phyloP scores from a whole-genome alignment of 108 stramenopile species.

The Ochromonas danica region DNA sequence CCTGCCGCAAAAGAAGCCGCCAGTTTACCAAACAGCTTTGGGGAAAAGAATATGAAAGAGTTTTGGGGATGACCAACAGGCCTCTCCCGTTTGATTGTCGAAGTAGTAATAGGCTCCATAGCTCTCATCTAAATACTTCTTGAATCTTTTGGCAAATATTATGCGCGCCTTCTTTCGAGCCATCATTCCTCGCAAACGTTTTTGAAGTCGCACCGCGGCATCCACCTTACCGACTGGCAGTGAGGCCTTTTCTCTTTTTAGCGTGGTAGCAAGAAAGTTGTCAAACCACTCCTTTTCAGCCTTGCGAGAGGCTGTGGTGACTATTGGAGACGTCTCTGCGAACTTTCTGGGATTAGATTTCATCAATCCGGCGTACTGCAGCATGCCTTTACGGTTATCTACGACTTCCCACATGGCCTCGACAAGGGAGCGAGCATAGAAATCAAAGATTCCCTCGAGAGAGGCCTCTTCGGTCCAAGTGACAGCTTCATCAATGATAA shows the following conservation, averaged over 20 bases:
- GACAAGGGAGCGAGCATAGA: not conserved
- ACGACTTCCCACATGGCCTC: not conserved
- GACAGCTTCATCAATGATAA: slow-evolving; percentile 5
- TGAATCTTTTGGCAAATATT: slow-evolving; percentile 5
- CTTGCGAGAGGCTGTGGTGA: too few species aligned
- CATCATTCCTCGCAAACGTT: slow-evolving; percentile 8
- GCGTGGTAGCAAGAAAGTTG: not conserved
- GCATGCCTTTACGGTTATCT: not conserved
- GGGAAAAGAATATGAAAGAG: not conserved
- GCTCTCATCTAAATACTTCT: not conserved
- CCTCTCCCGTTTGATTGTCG: not conserved
- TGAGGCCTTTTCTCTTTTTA: not conserved
- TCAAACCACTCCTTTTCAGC: slow-evolving; percentile 21
- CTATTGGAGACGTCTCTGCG: too few species aligned
- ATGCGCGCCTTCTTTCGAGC: slow-evolving; percentile 3
- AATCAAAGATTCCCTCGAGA: not conserved
- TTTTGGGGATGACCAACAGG: not conserved
- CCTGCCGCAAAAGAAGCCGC: not conserved
- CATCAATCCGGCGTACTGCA: slow-evolving; percentile 17
- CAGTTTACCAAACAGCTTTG: not conserved
- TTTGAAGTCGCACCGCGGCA: slow-evolving; percentile 3
- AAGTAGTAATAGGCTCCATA: not conserved
- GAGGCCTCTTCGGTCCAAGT: not conserved
- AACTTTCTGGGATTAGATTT: not conserved
- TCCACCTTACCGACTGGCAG: not conserved